Base-by-base conservation (phyloP, 345 rosid genomes). In the Anastatica hierochuntica region DNA sequence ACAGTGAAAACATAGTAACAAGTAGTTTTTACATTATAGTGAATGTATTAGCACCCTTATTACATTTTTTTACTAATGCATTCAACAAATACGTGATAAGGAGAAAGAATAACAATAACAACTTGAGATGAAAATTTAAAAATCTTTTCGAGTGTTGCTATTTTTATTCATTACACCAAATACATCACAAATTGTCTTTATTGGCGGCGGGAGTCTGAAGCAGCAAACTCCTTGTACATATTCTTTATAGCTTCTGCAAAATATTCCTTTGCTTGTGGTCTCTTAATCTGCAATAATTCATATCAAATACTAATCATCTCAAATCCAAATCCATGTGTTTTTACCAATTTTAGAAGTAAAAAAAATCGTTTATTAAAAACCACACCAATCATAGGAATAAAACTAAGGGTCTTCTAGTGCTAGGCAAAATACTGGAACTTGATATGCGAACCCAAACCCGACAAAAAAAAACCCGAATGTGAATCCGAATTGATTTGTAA, bases 251-350 rank as follows among this genome's bases (percentile, higher is more conserved):
- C 87, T 44, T 76, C 68, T 56, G 69, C 72, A 45, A 79, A 92
- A 63, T 85, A 88, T 46, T 80, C 89, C 73, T 76, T 88, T 5
- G 97, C 97, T 61, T 85, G 95, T 65, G 97, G 81, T 74, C 99
- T 92, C 83, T 88, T 92, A 16, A 92, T 57, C 99, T 92, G 59
- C 49, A 48, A 27, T n/a, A 52, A 5, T 33, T 35, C 7, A 17
- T 8, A 14, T 27, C 26, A 59, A 12, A 38, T 24, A 33, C n/a
- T 5, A 21, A 21, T 5, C 5, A 21, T 21, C 2, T 21, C 2
- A 2, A 2, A 21, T 21, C 2, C 2, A 21, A n/a, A n/a, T n/a
- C n/a, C n/a, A n/a, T n/a, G n/a, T n/a, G n/a, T n/a, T n/a, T n/a
- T n/a, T n/a, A n/a, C n/a, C n/a, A n/a, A n/a, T n/a, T n/a, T n/a